phyloP scores from a whole-genome alignment of 192 early-diverging fungal genomes.

The Podila minutissima region DNA sequence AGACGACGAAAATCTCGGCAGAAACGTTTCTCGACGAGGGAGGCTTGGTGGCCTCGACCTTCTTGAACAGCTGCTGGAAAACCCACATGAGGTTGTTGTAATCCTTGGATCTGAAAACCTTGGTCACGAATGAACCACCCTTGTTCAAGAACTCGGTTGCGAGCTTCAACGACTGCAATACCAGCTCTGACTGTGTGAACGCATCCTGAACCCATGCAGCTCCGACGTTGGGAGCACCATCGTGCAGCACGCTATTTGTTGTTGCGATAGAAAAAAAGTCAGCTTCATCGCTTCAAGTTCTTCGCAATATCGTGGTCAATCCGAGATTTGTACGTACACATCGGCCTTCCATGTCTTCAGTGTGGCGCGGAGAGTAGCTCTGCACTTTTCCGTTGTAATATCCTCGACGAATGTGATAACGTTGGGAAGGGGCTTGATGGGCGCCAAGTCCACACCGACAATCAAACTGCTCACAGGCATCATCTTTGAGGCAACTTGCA shows the following conservation, averaged over 20 bases:
- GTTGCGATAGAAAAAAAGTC: not conserved
- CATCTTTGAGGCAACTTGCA: slow-evolving; percentile 97
- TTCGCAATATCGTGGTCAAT: no score
- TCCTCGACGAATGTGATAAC: slow-evolving; percentile 97
- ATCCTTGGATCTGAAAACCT: slow-evolving; percentile 99
- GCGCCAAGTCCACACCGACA: slow-evolving; percentile 93
- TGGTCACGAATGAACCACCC: slow-evolving; percentile 95
- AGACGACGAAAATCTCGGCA: slow-evolving; percentile 99
- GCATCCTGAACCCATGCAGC: slow-evolving; percentile 97
- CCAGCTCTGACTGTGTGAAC: slow-evolving; percentile 94
- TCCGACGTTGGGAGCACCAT: slow-evolving; percentile 99
- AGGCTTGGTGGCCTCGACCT: slow-evolving; percentile 98
- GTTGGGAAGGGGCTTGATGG: slow-evolving; percentile 96
- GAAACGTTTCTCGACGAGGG: slow-evolving; percentile 97
- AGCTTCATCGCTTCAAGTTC: not conserved
- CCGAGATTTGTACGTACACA: slow-evolving; percentile 66
- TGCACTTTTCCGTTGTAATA: slow-evolving; percentile 95
- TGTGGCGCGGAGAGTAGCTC: slow-evolving; percentile 83
- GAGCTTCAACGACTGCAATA: slow-evolving; percentile 91
- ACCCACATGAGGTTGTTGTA: slow-evolving; percentile 99
- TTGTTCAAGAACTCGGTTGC: slow-evolving; percentile 92
- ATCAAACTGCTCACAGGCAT: slow-evolving; percentile 97
- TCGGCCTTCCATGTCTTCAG: slow-evolving; percentile 99
- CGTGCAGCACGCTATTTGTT: slow-evolving; percentile 84
- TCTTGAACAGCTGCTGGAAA: slow-evolving; percentile 95